Base-by-base conservation (phyloP, 306 rosid genomes). In the Parietaria judaica region DNA sequence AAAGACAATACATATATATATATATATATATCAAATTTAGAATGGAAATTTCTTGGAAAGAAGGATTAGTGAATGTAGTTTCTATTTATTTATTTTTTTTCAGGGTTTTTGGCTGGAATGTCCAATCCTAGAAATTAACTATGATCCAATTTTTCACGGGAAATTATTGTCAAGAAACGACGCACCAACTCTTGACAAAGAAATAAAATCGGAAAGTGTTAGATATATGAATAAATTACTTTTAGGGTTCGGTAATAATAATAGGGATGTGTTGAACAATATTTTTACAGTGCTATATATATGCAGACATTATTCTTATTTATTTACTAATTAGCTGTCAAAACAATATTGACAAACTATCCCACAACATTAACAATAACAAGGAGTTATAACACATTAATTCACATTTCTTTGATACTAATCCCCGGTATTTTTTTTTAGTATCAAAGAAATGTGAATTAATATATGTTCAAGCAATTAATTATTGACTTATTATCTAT, bases 171-270 rank as follows among this genome's bases (percentile, higher is more conserved):
- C n/a, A n/a, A n/a, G n/a, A n/a, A n/a, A n/a, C 35, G 41, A 23
- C 34, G 41, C 17, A 58, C 63, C 63, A 58, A 58, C 63, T 13
- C 63, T 58, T 58, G 37, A 37, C 36, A 58, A 58, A 58, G 38
- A 39, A n/a, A 58, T 13, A 5, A 58, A 37, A 58, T 38, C 12
- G 47, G 8, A 37, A 58, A 0, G 8, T 14, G 51, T 39, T 58
- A 8, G 63, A 41, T 39, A 14, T 39, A 58, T 38, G 4, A 13
- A 38, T 14, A n/a, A 58, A 14, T 37, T 14, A 7, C 14, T 58
- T 58, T 23, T 5, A 56, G n/a, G 35, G 63, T 58, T 58, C 15
- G 63, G 63, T n/a, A n/a, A n/a, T 58, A 36, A 2, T 14, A 12
- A 58, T 7, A 11, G 11, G 10, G 14, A 56, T 4, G 38, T 12